These are phyloP conservation scores for Sanghuangporus sanghuang DNA, from an alignment of 1,284 basidiomycete species.

Conservation along the genomic window DNA sequence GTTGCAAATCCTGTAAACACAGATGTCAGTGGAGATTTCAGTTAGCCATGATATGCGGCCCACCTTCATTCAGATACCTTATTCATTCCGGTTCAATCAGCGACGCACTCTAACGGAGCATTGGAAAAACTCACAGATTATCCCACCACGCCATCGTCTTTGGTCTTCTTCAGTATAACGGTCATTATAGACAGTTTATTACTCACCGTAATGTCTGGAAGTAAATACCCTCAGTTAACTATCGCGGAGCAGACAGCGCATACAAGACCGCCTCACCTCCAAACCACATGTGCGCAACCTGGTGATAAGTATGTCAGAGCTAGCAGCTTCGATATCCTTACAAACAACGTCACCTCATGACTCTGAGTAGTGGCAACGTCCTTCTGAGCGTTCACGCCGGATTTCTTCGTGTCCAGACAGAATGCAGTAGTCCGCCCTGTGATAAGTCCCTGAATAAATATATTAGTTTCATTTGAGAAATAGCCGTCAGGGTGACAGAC, in stretches of 20 bases:
- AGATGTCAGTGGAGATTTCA: conserved; percentile 23
- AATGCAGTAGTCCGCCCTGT: conserved; percentile 85
- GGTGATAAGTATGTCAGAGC: background rate
- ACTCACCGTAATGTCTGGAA: conserved; percentile 36
- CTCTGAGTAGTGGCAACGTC: conserved; percentile 74
- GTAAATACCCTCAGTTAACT: background rate
- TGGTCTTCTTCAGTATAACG: conserved; percentile 34
- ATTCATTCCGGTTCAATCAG: background rate
- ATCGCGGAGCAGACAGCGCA: background rate
- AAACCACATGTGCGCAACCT: conserved; percentile 70
- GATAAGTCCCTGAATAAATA: conserved; percentile 64
- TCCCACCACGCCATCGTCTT: conserved; percentile 96
- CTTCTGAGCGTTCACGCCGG: conserved; percentile 76
- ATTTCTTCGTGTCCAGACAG: conserved; percentile 76
- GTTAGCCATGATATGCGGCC: conserved; percentile 5
- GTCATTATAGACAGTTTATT: conserved; percentile 40
- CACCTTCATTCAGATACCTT: conserved; percentile 75
- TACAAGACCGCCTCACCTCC: conserved; percentile 23
- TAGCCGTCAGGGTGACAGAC: conserved; percentile 25
- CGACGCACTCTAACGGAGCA: no score
- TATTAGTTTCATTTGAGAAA: background rate
- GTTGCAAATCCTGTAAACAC: conserved; percentile 79
- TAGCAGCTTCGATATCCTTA: background rate
- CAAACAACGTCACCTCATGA: conserved; percentile 59
- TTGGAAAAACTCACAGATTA: conserved; percentile 40